These are phyloP conservation scores for Geum urbanum DNA, from an alignment of 306 rosid genomes.

Conservation along the genomic window DNA sequence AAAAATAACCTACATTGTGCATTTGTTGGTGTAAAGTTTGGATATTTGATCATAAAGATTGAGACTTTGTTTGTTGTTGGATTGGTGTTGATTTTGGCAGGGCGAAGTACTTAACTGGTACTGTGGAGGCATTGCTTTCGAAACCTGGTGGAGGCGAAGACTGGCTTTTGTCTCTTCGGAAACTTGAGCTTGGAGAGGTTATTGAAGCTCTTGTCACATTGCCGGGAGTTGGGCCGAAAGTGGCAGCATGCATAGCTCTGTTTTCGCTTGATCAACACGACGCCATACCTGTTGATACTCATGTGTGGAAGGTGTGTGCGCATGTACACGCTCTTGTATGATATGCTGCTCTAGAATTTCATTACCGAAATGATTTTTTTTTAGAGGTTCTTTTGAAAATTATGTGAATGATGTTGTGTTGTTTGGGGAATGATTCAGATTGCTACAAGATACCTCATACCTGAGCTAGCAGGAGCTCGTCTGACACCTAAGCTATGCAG, in stretches of 20 bases:
- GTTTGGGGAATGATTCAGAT: conserved; percentile 49
- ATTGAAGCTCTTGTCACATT: conserved; percentile 55
- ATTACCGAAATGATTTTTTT: neutral
- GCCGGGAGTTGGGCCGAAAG: conserved; percentile 97
- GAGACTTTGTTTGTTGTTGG: neutral
- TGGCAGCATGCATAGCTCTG: conserved; percentile 92
- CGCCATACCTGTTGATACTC: conserved; percentile 94
- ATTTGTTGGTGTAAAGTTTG: neutral
- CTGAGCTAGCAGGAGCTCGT: conserved; percentile 90
- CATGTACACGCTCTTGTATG: neutral
- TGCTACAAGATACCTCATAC: conserved; percentile 76
- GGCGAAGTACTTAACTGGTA: conserved; percentile 73
- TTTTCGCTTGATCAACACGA: conserved; percentile 95
- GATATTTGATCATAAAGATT: neutral
- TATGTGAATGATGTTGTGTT: conserved; percentile 9
- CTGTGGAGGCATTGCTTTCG: conserved; percentile 58
- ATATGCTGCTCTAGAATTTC: neutral
- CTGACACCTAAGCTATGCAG: conserved; percentile 66
- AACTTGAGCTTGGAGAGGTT: conserved; percentile 54
- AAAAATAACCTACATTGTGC: neutral
- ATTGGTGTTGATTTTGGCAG: conserved; percentile 32
- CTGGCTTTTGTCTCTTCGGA: conserved; percentile 79
- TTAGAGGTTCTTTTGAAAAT: neutral
- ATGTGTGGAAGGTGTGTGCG: conserved; percentile 70
- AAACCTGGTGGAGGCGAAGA: conserved; percentile 76